Base-by-base conservation (phyloP, 129 eudicot species). In the sunflower (Helianthus annuus) region DNA sequence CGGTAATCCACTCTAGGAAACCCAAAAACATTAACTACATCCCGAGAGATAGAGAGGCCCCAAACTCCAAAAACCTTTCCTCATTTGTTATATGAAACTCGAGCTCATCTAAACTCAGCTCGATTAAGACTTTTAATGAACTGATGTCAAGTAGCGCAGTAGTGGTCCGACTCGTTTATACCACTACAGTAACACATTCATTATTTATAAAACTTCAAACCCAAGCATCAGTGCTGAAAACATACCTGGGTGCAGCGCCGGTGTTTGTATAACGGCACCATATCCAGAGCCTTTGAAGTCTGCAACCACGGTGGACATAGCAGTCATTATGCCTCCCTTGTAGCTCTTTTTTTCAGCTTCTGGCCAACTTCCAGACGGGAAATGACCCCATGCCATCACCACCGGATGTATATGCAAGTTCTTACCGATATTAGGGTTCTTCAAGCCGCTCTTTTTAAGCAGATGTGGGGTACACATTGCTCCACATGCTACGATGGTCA, bases 341-440 rank as follows among this genome's bases (percentile, higher is more conserved):
- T 85, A 90, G 81, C 96, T 90, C 62, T 68, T 80, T 73, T 87
- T 85, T 64, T 71, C 83, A 0, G 61, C 29, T 10, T 78, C 83
- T 0, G 90, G 96, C 90, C 92, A 86, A 2, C 13, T 24, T 10
- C 61, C 34, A 0, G 54, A 4, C 0, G 91, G 88, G 40, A 90
- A 85, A 51, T 87, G 78, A 3, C 96, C 96, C 96, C 96, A 87
- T 1, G 77, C 94, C 87, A 90, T 69, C 14, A 66, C 71, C 64
- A 90, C 96, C 0, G 94, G 96, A 74, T 90, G 96, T 44, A 90
- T 68, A 66, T 87, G 96, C 9, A 90, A 39, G 46, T 90, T 78
- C 9, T 73, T 83, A 9, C 94, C 96, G 3, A 90, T 87, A 44
- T 85, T 90, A 0, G 77, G 82, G 48, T 90, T 90, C 81, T 79